Evolutionary conservation across 2,329 filamentous ascomycete species (phyloP).

Genomic region (Microsporum canis): DNA sequence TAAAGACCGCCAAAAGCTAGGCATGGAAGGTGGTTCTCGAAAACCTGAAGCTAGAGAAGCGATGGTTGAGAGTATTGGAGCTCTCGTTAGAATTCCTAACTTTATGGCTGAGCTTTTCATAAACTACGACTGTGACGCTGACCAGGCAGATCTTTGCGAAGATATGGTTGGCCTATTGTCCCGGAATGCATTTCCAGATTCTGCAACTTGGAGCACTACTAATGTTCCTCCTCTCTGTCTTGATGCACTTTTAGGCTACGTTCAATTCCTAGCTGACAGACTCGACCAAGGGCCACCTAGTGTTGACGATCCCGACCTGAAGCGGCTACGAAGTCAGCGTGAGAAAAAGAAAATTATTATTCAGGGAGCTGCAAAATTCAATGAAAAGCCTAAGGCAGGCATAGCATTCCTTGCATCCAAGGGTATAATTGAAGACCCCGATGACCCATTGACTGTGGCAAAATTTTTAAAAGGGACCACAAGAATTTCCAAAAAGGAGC

Average conservation of each 20-base stretch:
- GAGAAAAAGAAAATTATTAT: constrained; percentile 79
- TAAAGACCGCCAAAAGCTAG: constrained; percentile 83
- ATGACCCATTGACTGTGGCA: constrained; percentile 68
- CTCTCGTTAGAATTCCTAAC: constrained; percentile 79
- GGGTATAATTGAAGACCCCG: constrained; percentile 67
- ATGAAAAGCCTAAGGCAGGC: constrained; percentile 83
- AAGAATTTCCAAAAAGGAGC: constrained; percentile 74
- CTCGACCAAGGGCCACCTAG: constrained; percentile 56
- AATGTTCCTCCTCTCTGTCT: constrained; percentile 92
- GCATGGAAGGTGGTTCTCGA: constrained; percentile 78
- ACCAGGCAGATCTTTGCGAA: constrained; percentile 83
- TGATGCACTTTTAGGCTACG: constrained; percentile 78
- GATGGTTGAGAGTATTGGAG: constrained; percentile 94
- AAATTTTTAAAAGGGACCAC: constrained; percentile 78
- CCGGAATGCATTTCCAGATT: constrained; percentile 90
- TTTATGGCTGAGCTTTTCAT: constrained; percentile 94
- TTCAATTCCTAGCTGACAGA: constrained; percentile 84
- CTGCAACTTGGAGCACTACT: constrained; percentile 96
- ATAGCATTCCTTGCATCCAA: constrained; percentile 75
- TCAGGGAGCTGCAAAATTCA: constrained; percentile 79
- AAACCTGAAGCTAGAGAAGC: constrained; percentile 94
- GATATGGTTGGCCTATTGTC: constrained; percentile 90
- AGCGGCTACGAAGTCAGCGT: constrained; percentile 57
- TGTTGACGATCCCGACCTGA: constrained; percentile 56
- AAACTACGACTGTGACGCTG: constrained; percentile 94